Evolutionary conservation across 2,329 filamentous ascomycete species (phyloP).

Genomic region (Apiospora pterosperma): DNA sequence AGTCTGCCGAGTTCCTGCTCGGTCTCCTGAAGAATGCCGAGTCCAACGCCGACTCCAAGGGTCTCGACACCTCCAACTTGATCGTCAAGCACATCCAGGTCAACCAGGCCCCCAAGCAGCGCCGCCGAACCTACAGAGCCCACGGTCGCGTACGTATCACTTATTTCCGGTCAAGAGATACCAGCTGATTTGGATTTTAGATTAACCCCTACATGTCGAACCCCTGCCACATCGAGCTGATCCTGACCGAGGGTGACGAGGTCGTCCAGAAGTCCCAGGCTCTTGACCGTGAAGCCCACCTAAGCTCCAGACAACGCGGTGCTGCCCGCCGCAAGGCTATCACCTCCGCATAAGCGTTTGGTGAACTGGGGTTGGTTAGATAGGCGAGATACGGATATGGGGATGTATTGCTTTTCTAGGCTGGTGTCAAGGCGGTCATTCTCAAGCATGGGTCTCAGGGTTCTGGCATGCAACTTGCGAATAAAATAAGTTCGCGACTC

Average conservation of each 20-base stretch:
- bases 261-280: slow-evolving; percentile 85
- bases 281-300: slow-evolving; percentile 62
- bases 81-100: slow-evolving; percentile 99
- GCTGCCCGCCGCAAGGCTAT: slow-evolving; percentile 61
- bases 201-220: slow-evolving; percentile 99
- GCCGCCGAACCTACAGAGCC: slow-evolving; percentile 98
- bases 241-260: slow-evolving; percentile 97
- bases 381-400: slow-evolving; percentile 20
- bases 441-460: slow-evolving; percentile 32
- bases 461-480: slow-evolving; percentile 29
- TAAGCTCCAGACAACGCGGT: slow-evolving; percentile 92
- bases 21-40: slow-evolving; percentile 96
- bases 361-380: slow-evolving; percentile 22
- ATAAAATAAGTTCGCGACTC: slow-evolving; percentile 25
- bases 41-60: slow-evolving; percentile 95
- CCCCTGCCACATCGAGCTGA: slow-evolving; percentile 99
- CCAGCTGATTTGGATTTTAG: slow-evolving; percentile 40
- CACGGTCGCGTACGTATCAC: slow-evolving; percentile 90
- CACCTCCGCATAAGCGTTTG: slow-evolving; percentile 54
- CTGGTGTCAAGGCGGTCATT: slow-evolving; percentile 33
- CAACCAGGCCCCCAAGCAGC: slow-evolving; percentile 99
- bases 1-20: slow-evolving; percentile 98
- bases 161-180: background rate
- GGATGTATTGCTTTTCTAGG: slow-evolving; percentile 31
- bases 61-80: slow-evolving; percentile 94